Percentiles rank a stretch among this genome's conserved stretches.
Conservation (phyloP, 805 yeast genomes). For the Metschnikowia lunata region DNA sequence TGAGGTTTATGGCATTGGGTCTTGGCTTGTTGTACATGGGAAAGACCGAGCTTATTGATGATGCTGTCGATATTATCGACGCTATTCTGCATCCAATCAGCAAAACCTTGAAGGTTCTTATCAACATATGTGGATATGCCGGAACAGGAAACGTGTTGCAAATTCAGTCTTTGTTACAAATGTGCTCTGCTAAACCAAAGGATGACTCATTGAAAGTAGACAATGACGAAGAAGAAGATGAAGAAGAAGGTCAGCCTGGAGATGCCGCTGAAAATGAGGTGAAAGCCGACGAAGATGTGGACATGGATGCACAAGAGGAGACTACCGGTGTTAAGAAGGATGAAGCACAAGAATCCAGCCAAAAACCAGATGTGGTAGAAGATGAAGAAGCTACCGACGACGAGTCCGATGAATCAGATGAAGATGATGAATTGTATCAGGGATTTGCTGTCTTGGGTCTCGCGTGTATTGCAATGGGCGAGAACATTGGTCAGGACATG, state of each 20-base stretch:
- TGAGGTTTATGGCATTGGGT: slow-evolving; percentile 86
- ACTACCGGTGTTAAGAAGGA: slow-evolving; percentile 16
- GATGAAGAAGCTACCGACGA: slow-evolving; percentile 27
- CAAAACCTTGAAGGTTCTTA: slow-evolving; percentile 80
- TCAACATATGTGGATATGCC: slow-evolving; percentile 90
- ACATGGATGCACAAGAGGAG: slow-evolving; percentile 27
- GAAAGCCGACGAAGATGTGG: slow-evolving; percentile 22
- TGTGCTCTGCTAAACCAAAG: slow-evolving; percentile 70
- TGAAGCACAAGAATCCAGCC: slow-evolving; percentile 14
- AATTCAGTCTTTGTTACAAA: slow-evolving; percentile 85
- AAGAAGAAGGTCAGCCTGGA: slow-evolving; percentile 21
- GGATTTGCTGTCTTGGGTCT: slow-evolving; percentile 93
- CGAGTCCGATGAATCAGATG: slow-evolving; percentile 29
- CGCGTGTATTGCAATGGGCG: slow-evolving; percentile 95
- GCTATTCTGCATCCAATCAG: slow-evolving; percentile 96
- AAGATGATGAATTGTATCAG: slow-evolving; percentile 57
- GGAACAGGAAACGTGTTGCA: slow-evolving; percentile 97
- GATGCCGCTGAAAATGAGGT: slow-evolving; percentile 15
- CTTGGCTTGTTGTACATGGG: slow-evolving; percentile 90
- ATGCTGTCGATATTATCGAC: slow-evolving; percentile 86
- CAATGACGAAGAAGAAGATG: slow-evolving; percentile 40
- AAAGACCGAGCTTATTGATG: slow-evolving; percentile 89
- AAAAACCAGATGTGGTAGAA: slow-evolving; percentile 5
- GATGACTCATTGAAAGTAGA: slow-evolving; percentile 24
- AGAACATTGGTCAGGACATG: slow-evolving; percentile 97